Evolutionary conservation across 768 basidiomycete genomes (phyloP).

Genomic region (Polyporus arcularius): DNA sequence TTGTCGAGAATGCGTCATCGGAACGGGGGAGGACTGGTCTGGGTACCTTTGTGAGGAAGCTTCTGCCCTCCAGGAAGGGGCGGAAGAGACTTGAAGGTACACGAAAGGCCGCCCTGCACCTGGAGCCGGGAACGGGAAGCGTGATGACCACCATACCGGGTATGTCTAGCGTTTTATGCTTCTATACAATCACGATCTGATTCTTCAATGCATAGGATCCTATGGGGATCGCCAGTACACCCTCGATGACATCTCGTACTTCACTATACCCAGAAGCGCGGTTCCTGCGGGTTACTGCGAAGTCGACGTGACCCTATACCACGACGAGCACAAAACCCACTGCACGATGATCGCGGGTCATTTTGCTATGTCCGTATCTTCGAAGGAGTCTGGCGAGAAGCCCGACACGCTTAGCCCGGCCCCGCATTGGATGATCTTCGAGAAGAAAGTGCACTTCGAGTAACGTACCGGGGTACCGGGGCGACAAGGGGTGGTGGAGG

Average conservation of each 20-base stretch:
- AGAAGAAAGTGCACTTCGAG: background rate
- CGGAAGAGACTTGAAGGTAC: background rate
- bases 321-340: too few relatives aligned
- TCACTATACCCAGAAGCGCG: background rate
- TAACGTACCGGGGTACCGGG: too few relatives aligned
- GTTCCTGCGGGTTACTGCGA: slow-evolving; percentile 3
- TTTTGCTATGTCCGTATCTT: background rate
- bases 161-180: background rate
- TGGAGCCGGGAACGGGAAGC: background rate
- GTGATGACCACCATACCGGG: background rate
- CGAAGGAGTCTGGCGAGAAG: background rate
- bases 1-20: background rate
- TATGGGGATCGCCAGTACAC: background rate
- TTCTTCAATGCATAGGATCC: background rate
- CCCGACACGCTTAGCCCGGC: background rate
- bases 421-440: background rate
- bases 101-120: too few relatives aligned
- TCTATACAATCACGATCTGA: background rate
- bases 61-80: background rate
- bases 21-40: too few relatives aligned
- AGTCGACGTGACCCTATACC: background rate
- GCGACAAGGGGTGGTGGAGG: too few relatives aligned
- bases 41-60: too few relatives aligned
- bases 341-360: slow-evolving; percentile 2
- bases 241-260: slow-evolving; percentile 5